Conservation (phyloP, 768 basidiomycete genomes). For the Crepidotus variabilis region DNA sequence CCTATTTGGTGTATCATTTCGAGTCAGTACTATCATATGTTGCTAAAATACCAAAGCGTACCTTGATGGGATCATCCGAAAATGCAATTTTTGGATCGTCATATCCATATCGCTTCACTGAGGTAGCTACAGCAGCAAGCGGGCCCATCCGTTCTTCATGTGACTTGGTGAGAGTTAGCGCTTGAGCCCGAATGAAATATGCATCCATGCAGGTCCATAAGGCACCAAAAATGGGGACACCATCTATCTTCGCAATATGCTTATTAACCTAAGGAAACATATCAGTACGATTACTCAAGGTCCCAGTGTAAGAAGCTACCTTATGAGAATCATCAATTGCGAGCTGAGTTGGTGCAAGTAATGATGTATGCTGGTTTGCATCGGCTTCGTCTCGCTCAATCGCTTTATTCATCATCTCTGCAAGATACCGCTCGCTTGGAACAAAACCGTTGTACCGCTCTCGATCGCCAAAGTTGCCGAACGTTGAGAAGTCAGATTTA, state of each 20-base stretch:
- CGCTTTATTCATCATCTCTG: constrained; percentile 18
- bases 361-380: constrained; percentile 21
- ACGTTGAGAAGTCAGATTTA: constrained; percentile 2
- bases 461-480: constrained; percentile 14
- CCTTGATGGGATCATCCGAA: constrained; percentile 3
- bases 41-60: background rate
- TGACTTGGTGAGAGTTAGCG: constrained; percentile 18
- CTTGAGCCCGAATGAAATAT: constrained; percentile 16
- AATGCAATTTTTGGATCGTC: background rate
- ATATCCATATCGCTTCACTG: background rate
- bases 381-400: constrained; percentile 20
- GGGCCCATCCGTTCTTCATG: constrained; percentile 12
- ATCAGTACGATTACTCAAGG: background rate
- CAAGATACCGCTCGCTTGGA: constrained; percentile 16
- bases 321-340: constrained; percentile 22
- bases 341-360: constrained; percentile 17
- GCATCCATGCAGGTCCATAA: constrained; percentile 23
- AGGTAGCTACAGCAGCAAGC: background rate
- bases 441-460: constrained; percentile 18
- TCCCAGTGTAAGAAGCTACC: constrained; percentile 8
- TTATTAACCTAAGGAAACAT: constrained; percentile 16
- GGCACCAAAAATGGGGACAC: constrained; percentile 16
- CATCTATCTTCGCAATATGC: constrained; percentile 20
- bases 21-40: too few species aligned
- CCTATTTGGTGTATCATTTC: background rate